A percentile compares a stretch with the other conserved stretches of the same genome.
These are phyloP conservation scores for Neonectria coccinea DNA, from an alignment of 2,329 filamentous ascomycete species.

Conservation along the genomic window DNA sequence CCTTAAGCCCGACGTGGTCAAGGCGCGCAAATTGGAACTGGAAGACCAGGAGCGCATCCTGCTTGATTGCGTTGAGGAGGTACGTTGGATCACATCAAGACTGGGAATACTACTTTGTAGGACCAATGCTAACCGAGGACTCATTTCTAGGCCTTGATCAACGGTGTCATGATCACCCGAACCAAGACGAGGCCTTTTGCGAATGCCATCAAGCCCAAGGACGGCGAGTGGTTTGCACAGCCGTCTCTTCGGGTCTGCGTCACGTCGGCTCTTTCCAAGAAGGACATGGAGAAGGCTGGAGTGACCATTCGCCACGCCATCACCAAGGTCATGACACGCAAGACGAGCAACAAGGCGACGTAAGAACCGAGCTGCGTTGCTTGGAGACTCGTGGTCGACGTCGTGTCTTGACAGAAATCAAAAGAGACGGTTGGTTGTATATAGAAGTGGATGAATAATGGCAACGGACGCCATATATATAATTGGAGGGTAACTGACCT, in stretches of 20 bases:
- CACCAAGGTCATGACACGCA: conserved; percentile 86
- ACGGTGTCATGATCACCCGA: conserved; percentile 89
- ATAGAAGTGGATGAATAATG: conserved; percentile 18
- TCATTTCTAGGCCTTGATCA: conserved; percentile 75
- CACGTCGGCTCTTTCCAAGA: conserved; percentile 87
- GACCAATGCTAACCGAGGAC: conserved; percentile 29
- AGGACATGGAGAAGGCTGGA: conserved; percentile 95
- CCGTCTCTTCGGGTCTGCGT: conserved; percentile 93
- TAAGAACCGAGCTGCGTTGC: conserved; percentile 8
- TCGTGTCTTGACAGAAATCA: neutral
- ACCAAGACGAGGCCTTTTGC: conserved; percentile 82
- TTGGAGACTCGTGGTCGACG: neutral
- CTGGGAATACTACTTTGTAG: neutral
- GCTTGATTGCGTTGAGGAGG: conserved; percentile 96
- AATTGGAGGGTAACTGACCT: conserved; percentile 19
- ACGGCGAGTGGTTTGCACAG: conserved; percentile 75
- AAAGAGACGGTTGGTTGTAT: conserved; percentile 12
- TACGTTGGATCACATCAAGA: conserved; percentile 57
- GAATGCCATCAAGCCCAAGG: conserved; percentile 72
- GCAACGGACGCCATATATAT: conserved; percentile 21
- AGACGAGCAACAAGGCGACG: conserved; percentile 58
- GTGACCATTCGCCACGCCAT: conserved; percentile 90
- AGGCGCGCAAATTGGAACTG: conserved; percentile 72
- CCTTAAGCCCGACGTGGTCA: conserved; percentile 85
- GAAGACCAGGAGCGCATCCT: conserved; percentile 87